Evolutionary conservation across 1,284 basidiomycete species (phyloP), one percentile per base, ranked within the genome.

Genomic region (Leccinum fallax): DNA sequence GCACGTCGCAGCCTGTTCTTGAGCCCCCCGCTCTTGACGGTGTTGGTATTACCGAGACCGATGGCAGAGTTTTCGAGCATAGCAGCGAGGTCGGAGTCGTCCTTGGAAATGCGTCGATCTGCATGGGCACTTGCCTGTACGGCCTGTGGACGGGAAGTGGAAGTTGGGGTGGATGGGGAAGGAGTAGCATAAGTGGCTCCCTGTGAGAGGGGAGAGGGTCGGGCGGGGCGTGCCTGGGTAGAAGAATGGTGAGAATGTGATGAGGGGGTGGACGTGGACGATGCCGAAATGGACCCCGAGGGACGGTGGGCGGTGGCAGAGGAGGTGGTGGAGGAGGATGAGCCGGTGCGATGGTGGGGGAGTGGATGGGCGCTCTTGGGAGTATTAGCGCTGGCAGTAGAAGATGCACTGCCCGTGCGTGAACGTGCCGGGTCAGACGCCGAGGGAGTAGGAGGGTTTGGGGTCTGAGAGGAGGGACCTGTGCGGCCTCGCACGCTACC

Each of bases 1-100:
- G 89, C 90, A 46, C 92, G 85, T 55, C 90, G 85, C 56, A 95
- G 75, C 46, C 92, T 82, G 53, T 88, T 87, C 74, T 93, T 94
- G 65, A 94, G 80, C 0, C 93, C 90, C 13, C 82, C 81, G 62
- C 86, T 81, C 65, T 83, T 76, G 69, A 79, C 77, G 64, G 77
- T 74, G 19, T 77, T 65, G 26, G 71, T 72, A 0, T 61, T 63
- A 53, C 74, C 77, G 55, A 75, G 74, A 49, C 75, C 76, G 26
- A 76, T 79, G 5, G 81, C 78, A 10, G 79, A 77, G 38, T 83
- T 77, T 65, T 86, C 84, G 60, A 85, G 74, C 74, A 85, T 82
- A 36, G 86, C 79, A 1, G 81, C 83, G 40, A 89, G 79, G 75
- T 90, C 88, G 61, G 85, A 88, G 70, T 92, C 90, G 76, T 92